phyloP scores from a whole-genome alignment of 2,329 filamentous ascomycete genomes.

The Byssochlamys sp. region DNA sequence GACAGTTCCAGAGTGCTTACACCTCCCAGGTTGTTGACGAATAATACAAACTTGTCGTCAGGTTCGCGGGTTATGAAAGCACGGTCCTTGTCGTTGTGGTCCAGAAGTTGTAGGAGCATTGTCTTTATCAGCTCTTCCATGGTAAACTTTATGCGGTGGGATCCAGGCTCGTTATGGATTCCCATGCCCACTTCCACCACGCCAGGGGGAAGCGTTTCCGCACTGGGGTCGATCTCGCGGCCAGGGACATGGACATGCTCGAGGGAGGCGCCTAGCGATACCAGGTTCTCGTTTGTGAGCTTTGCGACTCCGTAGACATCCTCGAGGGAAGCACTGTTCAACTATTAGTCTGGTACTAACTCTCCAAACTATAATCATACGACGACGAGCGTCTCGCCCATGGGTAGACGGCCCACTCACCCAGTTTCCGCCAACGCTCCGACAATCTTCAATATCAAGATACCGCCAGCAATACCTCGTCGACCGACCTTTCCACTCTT shows the following conservation, averaged over 20 bases:
- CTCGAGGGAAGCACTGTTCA: constrained; percentile 44
- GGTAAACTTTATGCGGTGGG: constrained; percentile 41
- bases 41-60: constrained; percentile 52
- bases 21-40: constrained; percentile 62
- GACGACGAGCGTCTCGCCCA: neutral
- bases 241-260: constrained; percentile 92
- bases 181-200: constrained; percentile 65
- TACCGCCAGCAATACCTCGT: constrained; percentile 81
- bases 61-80: constrained; percentile 50
- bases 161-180: constrained; percentile 58
- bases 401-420: constrained; percentile 20
- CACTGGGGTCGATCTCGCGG: constrained; percentile 44
- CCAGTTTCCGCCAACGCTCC: constrained; percentile 72
- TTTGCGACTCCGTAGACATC: constrained; percentile 65
- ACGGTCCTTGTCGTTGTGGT: constrained; percentile 53
- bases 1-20: constrained; percentile 58
- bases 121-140: constrained; percentile 45
- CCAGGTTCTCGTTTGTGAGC: constrained; percentile 63
- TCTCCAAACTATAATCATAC: neutral
- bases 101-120: constrained; percentile 58
- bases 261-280: constrained; percentile 75
- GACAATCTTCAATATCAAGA: constrained; percentile 81
- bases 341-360: constrained; percentile 1
- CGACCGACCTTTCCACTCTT: constrained; percentile 86
- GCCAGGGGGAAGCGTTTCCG: constrained; percentile 41